Evolutionary conservation across 257 asterid species (phyloP).

Genomic region (Buddleja alternifolia): DNA sequence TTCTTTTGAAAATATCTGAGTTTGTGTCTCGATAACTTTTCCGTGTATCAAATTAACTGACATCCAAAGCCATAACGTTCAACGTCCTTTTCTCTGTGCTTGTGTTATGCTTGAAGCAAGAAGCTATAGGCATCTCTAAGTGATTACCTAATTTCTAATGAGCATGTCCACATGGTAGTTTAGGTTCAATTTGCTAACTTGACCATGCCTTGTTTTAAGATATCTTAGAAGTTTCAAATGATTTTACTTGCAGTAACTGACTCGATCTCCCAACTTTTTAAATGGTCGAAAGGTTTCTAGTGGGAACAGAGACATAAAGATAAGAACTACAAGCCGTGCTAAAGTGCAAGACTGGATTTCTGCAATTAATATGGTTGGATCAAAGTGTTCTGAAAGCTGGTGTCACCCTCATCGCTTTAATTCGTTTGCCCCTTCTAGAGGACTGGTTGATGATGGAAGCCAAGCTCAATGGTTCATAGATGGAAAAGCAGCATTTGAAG

Average conservation of each 20-base stretch:
- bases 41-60: too few species aligned
- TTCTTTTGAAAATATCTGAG: neutral
- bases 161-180: constrained; percentile 6
- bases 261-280: constrained; percentile 12
- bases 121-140: neutral
- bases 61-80: neutral
- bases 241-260: constrained; percentile 18
- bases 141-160: neutral
- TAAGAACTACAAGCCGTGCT: constrained; percentile 65
- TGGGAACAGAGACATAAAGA: constrained; percentile 61
- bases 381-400: constrained; percentile 74
- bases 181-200: constrained; percentile 7
- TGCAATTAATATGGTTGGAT: constrained; percentile 70
- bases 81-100: neutral
- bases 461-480: constrained; percentile 95
- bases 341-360: constrained; percentile 76
- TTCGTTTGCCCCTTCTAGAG: constrained; percentile 86
- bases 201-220: neutral
- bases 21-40: too few species aligned
- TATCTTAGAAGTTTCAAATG: neutral
- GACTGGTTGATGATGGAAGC: constrained; percentile 80
- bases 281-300: constrained; percentile 64
- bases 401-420: constrained; percentile 79
- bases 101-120: neutral
- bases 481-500: constrained; percentile 91